A percentile compares a stretch with the other conserved stretches of the same genome.
Evolutionary conservation across 2,329 filamentous ascomycete genomes (phyloP).

Genomic region (Bipolaris sorokiniana): DNA sequence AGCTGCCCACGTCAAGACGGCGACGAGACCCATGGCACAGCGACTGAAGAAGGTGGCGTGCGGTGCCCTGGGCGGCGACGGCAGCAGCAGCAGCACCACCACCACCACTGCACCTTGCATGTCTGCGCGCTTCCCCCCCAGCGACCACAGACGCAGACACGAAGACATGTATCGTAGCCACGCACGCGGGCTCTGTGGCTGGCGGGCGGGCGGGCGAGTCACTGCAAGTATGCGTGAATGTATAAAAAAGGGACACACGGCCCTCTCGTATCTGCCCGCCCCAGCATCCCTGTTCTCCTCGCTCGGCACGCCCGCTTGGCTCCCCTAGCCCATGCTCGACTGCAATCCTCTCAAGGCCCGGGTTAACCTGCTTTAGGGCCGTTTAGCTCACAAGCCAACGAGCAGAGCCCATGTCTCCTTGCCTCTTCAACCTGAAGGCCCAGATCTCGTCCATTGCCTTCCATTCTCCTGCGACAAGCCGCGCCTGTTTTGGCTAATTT

Average conservation of each 20-base stretch:
- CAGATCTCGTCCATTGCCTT: slow-evolving; percentile 31
- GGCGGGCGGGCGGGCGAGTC: no score
- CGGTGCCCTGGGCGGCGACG: not conserved
- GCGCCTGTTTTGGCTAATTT: slow-evolving; percentile 29
- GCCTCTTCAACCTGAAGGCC: slow-evolving; percentile 32
- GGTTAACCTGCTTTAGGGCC: slow-evolving; percentile 38
- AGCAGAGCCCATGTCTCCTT: slow-evolving; percentile 32
- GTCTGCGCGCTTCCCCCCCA: not conserved
- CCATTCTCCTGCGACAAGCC: slow-evolving; percentile 25
- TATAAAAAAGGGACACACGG: slow-evolving; percentile 4
- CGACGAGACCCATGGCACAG: not conserved
- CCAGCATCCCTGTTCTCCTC: slow-evolving; percentile 10
- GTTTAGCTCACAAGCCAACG: slow-evolving; percentile 35
- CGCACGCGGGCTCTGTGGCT: not conserved
- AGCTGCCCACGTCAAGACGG: not conserved
- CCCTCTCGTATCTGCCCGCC: not conserved
- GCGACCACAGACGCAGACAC: no score
- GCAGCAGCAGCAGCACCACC: not conserved
- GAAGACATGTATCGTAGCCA: not conserved
- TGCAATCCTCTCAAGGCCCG: slow-evolving; percentile 33
- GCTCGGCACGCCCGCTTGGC: slow-evolving; percentile 27
- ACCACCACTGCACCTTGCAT: not conserved
- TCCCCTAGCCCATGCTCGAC: slow-evolving; percentile 20
- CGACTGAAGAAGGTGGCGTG: not conserved
- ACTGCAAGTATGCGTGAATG: not conserved